A percentile compares a stretch with the other conserved stretches of the same genome.
Evolutionary conservation across 805 yeast species (phyloP).

Genomic region (Naumovozyma baii): DNA sequence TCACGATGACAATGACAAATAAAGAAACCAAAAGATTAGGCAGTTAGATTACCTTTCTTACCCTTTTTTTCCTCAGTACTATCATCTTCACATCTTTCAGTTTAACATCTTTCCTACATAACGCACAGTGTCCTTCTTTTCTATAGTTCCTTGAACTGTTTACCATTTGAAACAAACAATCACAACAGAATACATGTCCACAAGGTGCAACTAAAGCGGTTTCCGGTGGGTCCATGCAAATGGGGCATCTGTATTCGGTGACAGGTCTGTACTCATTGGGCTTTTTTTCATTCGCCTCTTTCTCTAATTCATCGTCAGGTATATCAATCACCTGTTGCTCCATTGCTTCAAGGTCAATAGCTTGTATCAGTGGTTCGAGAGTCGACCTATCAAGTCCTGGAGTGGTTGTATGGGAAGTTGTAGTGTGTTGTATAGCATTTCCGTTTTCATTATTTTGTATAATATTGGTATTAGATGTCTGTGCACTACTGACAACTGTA

Average conservation of each 20-base stretch:
- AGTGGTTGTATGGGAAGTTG: not conserved
- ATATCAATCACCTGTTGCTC: slow-evolving; percentile 34
- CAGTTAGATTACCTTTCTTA: slow-evolving; percentile 5
- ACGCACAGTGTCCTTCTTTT: slow-evolving; percentile 34
- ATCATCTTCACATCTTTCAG: slow-evolving; percentile 26
- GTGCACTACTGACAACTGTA: not conserved
- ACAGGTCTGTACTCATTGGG: slow-evolving; percentile 23
- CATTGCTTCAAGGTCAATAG: slow-evolving; percentile 14
- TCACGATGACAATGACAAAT: not conserved
- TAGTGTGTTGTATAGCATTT: too few relatives aligned
- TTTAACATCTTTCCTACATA: slow-evolving; percentile 33
- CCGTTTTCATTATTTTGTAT: too few relatives aligned
- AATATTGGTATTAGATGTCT: too few relatives aligned
- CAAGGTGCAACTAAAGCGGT: slow-evolving; percentile 42
- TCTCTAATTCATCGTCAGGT: slow-evolving; percentile 29
- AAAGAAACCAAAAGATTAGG: not conserved
- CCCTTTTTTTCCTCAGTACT: slow-evolving; percentile 27
- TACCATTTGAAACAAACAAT: slow-evolving; percentile 42
- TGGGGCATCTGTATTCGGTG: slow-evolving; percentile 38
- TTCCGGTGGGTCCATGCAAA: slow-evolving; percentile 47
- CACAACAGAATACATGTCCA: slow-evolving; percentile 49
- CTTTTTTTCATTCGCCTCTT: slow-evolving; percentile 9
- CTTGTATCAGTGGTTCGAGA: not conserved
- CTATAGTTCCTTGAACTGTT: slow-evolving; percentile 36
- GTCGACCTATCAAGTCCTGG: not conserved